Evolutionary conservation across 116 monocot species (phyloP).

Genomic region (Papilionanthe hybrid): DNA sequence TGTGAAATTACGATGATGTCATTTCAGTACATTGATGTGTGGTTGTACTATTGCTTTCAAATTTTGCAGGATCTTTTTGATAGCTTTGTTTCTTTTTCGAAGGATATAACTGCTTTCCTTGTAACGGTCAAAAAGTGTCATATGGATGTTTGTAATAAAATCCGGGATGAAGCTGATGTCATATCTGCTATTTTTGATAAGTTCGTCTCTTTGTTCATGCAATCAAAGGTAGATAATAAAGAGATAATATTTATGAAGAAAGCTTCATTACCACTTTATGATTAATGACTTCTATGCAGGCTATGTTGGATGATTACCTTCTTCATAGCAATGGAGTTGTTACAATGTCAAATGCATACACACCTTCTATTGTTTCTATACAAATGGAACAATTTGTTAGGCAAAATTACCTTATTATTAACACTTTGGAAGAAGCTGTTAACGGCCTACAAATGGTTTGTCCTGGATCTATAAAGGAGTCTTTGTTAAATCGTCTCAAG

Average conservation of each 20-base stretch:
- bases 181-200: slow-evolving; percentile 38
- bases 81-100: slow-evolving; percentile 45
- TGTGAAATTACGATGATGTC: background rate
- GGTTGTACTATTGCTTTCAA: background rate
- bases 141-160: slow-evolving; percentile 30
- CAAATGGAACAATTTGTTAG: slow-evolving; percentile 49
- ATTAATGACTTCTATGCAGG: slow-evolving; percentile 40
- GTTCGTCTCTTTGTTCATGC: slow-evolving; percentile 30
- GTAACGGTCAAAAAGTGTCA: slow-evolving; percentile 42
- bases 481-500: slow-evolving; percentile 44
- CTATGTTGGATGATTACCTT: slow-evolving; percentile 51
- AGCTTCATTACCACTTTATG: slow-evolving; percentile 6
- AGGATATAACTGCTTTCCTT: slow-evolving; percentile 42
- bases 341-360: slow-evolving; percentile 5
- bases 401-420: slow-evolving; percentile 39
- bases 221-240: slow-evolving; percentile 56
- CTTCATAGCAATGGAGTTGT: slow-evolving; percentile 26
- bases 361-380: slow-evolving; percentile 35
- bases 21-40: background rate
- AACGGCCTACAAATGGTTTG: slow-evolving; percentile 11
- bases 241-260: background rate
- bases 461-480: slow-evolving; percentile 31
- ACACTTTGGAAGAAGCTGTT: slow-evolving; percentile 32
- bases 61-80: slow-evolving; percentile 66
- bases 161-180: slow-evolving; percentile 20